phyloP scores from a whole-genome alignment of 495 filamentous ascomycete genomes.

The Thermochaetoides thermophila region DNA sequence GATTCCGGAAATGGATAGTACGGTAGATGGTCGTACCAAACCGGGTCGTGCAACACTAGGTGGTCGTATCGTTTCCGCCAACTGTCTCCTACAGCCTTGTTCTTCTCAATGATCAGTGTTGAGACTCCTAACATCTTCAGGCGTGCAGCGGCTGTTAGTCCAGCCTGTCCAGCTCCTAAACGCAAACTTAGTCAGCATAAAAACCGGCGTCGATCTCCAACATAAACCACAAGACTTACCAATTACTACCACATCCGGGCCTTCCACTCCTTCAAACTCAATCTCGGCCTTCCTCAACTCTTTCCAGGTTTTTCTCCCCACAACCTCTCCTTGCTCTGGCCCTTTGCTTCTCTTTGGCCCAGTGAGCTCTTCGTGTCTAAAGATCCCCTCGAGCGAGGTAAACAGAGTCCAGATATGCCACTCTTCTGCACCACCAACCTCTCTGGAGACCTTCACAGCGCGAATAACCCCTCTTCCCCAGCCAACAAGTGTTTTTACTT shows the following conservation, averaged over 20 bases:
- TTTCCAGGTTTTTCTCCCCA: slow-evolving; percentile 45
- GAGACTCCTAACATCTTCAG: slow-evolving; percentile 56
- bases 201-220: neutral
- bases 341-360: slow-evolving; percentile 35
- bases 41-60: slow-evolving; percentile 58
- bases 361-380: slow-evolving; percentile 35
- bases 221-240: slow-evolving; percentile 27
- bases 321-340: slow-evolving; percentile 31
- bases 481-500: slow-evolving; percentile 37
- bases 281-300: slow-evolving; percentile 42
- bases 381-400: slow-evolving; percentile 40
- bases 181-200: slow-evolving; percentile 3
- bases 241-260: slow-evolving; percentile 51
- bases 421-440: too few species aligned
- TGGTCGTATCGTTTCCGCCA: slow-evolving; percentile 56
- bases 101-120: slow-evolving; percentile 50
- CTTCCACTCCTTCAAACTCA: slow-evolving; percentile 41
- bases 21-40: slow-evolving; percentile 65
- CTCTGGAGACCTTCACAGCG: slow-evolving; percentile 31
- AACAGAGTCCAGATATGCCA: slow-evolving; percentile 57
- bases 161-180: slow-evolving; percentile 40
- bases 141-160: slow-evolving; percentile 50
- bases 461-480: slow-evolving; percentile 42
- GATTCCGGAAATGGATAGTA: slow-evolving; percentile 52
- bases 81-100: slow-evolving; percentile 55